Base-by-base conservation (phyloP, 73 alveolate species). In the Paramecium biaurelia region DNA sequence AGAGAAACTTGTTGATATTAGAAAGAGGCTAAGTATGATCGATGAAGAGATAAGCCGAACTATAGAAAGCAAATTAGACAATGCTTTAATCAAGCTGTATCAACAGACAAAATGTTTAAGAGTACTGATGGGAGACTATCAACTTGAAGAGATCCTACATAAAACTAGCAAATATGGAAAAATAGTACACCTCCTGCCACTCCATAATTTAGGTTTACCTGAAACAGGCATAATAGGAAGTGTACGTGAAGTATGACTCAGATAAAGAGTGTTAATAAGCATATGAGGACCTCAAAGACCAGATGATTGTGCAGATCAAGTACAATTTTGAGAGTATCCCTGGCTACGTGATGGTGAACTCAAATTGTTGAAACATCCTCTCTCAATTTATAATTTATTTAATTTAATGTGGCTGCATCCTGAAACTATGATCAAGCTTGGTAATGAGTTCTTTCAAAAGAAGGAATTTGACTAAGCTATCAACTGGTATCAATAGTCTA, bases 361-460 rank as follows among this genome's bases (percentile, higher is more conserved):
- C 84, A 63, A 63, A 30, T 32, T 63, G 47, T 12, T 63, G 84
- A 63, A 63, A 53, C 68, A 53, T 18, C 68, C 84, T 63, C 84
- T 72, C 86, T 72, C 86, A 72, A 72, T 72, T 53, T 53, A 53
- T 53, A 53, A 72, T 72, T 34, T 72, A 35, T 72, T 21, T 42
- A 41, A 41, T 38, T 38, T 30, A 79, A 79, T 79, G 90, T 79
- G 90, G 90, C 47, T 79, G 42, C 90, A 79, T 79, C 90, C 90
- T 4, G 90, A 79, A 79, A 79, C 90, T 9, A 79, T 79, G 90
- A 79, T 79, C 14, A 79, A 79, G 76, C 56, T 79, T 21, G 90
- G 90, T 18, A 79, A 79, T 53, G 90, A 79, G n/a, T 79, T 79
- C 90, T 79, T 79, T 47, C 72, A 41, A 41, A 79, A 79, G 72